Conservation (phyloP, 2,329 filamentous ascomycete species). For the Tolypocladium tundrense region DNA sequence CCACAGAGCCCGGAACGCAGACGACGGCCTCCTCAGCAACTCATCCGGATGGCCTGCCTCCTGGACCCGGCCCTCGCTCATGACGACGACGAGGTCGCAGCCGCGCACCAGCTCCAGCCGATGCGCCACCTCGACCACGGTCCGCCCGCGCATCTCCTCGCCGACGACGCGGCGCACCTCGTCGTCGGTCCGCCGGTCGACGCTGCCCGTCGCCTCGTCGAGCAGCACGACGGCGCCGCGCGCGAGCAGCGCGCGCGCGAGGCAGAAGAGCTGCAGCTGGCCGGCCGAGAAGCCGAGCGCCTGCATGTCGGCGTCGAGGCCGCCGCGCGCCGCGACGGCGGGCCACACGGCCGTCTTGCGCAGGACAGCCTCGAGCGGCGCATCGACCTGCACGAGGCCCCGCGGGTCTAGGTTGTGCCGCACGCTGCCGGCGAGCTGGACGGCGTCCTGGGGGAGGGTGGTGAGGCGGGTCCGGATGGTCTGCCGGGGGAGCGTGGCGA, state of each 20-base stretch:
- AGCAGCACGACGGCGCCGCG: conserved; percentile 14
- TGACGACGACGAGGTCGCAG: conserved; percentile 18
- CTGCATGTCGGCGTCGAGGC: conserved; percentile 17
- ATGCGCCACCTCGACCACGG: conserved; percentile 19
- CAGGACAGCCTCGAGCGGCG: conserved; percentile 28
- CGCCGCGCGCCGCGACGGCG: conserved; percentile 16
- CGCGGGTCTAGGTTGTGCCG: conserved; percentile 37
- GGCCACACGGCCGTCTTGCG: conserved; percentile 31
- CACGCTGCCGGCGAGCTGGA: conserved; percentile 33
- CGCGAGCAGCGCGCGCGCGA: conserved; percentile 33
- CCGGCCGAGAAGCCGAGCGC: conserved; percentile 28
- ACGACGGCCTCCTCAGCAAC: conserved; percentile 9
- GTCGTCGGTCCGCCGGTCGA: conserved; percentile 17
- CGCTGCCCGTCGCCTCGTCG: conserved; percentile 21
- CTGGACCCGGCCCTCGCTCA: conserved; percentile 14
- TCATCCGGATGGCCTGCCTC: conserved; percentile 15
- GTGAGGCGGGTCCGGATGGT: conserved; percentile 31
- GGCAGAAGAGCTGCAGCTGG: conserved; percentile 35
- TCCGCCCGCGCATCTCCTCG: conserved; percentile 12
- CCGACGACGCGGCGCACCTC: conserved; percentile 12
- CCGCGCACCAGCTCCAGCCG: conserved; percentile 14
- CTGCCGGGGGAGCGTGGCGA: conserved; percentile 29
- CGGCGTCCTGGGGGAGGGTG: conserved; percentile 38
- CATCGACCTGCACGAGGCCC: conserved; percentile 18
- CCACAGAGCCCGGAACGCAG: conserved; percentile 12